phyloP scores from a whole-genome alignment of 2,329 filamentous ascomycete species.

The Cordyceps sp. region DNA sequence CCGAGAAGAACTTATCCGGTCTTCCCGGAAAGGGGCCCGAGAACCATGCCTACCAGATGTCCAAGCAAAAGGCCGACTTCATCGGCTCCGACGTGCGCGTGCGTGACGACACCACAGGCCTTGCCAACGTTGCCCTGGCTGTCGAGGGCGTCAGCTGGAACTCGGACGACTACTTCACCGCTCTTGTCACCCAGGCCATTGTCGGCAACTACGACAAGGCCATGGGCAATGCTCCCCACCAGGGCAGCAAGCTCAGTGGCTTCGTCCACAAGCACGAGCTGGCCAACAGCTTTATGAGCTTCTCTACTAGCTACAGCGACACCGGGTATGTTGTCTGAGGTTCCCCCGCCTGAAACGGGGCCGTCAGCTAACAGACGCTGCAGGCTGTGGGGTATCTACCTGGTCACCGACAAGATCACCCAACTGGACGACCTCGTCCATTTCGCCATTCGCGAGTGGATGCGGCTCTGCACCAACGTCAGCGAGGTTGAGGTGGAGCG shows the following conservation, averaged over 20 bases:
- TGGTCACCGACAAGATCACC: slow-evolving; percentile 79
- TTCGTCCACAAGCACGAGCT: slow-evolving; percentile 89
- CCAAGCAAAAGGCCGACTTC: slow-evolving; percentile 85
- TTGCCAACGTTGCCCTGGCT: slow-evolving; percentile 94
- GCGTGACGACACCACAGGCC: slow-evolving; percentile 89
- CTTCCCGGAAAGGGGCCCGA: slow-evolving; percentile 63
- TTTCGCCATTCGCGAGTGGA: slow-evolving; percentile 97
- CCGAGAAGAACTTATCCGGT: slow-evolving; percentile 83
- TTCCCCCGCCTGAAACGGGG: not conserved
- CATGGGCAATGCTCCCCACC: slow-evolving; percentile 92
- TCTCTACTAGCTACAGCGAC: slow-evolving; percentile 98
- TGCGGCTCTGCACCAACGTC: slow-evolving; percentile 79
- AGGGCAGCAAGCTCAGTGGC: slow-evolving; percentile 94
- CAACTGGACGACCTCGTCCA: slow-evolving; percentile 89
- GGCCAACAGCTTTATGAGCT: slow-evolving; percentile 99
- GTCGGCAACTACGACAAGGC: slow-evolving; percentile 99
- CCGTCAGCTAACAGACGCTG: slow-evolving; percentile 8
- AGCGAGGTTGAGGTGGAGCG: slow-evolving; percentile 86
- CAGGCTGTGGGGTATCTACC: slow-evolving; percentile 99
- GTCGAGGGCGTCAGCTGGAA: slow-evolving; percentile 99
- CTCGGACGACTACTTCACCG: slow-evolving; percentile 98
- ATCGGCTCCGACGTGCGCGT: slow-evolving; percentile 91
- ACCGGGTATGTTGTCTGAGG: slow-evolving; percentile 57
- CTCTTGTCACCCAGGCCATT: slow-evolving; percentile 91
- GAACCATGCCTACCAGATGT: slow-evolving; percentile 56